Conservation (phyloP, 768 basidiomycete genomes). For the Amanita phalloides region DNA sequence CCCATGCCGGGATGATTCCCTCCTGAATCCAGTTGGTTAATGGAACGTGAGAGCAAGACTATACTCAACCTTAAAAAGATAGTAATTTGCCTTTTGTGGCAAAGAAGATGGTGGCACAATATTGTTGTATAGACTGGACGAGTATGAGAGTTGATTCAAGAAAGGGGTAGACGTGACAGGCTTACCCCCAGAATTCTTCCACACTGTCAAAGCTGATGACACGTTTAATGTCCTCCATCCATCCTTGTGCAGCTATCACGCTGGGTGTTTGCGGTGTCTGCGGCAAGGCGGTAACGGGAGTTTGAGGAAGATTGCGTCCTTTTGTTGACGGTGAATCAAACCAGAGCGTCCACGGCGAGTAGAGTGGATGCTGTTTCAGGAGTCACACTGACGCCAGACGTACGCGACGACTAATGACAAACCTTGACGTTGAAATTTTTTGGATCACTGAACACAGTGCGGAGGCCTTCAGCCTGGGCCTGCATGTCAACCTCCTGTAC, state of each 20-base stretch:
- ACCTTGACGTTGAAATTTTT: slow-evolving; percentile 97
- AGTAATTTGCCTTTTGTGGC: slow-evolving; percentile 97
- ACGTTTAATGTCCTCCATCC: slow-evolving; percentile 99
- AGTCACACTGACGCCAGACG: neutral
- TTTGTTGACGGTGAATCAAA: slow-evolving; percentile 94
- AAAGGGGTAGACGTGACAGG: slow-evolving; percentile 8
- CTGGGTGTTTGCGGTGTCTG: slow-evolving; percentile 71
- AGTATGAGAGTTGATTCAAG: slow-evolving; percentile 6
- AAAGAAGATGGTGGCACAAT: slow-evolving; percentile 91
- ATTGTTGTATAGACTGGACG: slow-evolving; percentile 80
- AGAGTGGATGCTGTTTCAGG: slow-evolving; percentile 74
- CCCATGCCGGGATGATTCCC: slow-evolving; percentile 95
- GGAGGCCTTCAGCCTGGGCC: slow-evolving; percentile 70
- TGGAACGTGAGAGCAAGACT: neutral
- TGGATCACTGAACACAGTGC: slow-evolving; percentile 90
- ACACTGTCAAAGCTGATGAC: slow-evolving; percentile 95
- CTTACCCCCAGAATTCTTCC: slow-evolving; percentile 98
- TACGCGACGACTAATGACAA: slow-evolving; percentile 5
- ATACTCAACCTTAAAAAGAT: slow-evolving; percentile 82
- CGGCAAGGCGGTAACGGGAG: slow-evolving; percentile 67
- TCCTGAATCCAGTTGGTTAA: slow-evolving; percentile 38
- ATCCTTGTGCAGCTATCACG: slow-evolving; percentile 67
- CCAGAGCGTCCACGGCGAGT: slow-evolving; percentile 95
- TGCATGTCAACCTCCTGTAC: slow-evolving; percentile 83
- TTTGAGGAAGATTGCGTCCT: slow-evolving; percentile 80